These are phyloP conservation scores for Asterionellopsis glacialis DNA, from an alignment of 108 stramenopile genomes.

Conservation along the genomic window DNA sequence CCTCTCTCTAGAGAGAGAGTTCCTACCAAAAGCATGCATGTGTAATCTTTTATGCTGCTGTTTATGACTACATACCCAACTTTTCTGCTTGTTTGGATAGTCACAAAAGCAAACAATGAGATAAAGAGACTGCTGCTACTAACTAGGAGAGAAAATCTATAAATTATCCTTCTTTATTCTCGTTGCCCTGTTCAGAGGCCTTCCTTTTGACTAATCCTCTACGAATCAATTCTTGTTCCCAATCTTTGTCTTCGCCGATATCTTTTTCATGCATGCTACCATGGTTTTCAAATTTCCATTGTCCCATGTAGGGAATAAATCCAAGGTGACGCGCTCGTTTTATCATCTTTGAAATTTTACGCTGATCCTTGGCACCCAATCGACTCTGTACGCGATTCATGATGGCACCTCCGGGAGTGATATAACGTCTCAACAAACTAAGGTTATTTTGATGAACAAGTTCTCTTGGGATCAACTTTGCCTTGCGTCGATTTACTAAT, in stretches of 20 bases:
- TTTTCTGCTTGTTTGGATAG: no score
- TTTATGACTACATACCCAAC: no score
- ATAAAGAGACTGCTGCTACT: no score
- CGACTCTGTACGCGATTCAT: slow-evolving; percentile 75
- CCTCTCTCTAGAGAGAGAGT: no score
- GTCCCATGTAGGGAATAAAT: slow-evolving; percentile 69
- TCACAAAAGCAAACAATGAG: no score
- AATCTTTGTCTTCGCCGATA: slow-evolving; percentile 44
- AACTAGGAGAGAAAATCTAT: no score
- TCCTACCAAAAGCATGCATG: no score
- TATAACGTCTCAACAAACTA: slow-evolving; percentile 54
- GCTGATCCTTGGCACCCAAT: slow-evolving; percentile 80
- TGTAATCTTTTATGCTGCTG: no score
- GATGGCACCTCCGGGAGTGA: slow-evolving; percentile 76
- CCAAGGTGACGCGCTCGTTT: slow-evolving; percentile 76
- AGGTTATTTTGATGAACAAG: slow-evolving; percentile 83
- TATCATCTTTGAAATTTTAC: slow-evolving; percentile 72
- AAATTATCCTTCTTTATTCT: not conserved
- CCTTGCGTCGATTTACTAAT: slow-evolving; percentile 62
- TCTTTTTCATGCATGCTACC: slow-evolving; percentile 58
- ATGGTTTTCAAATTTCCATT: slow-evolving; percentile 68
- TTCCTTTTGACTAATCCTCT: slow-evolving; percentile 36
- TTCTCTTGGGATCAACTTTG: slow-evolving; percentile 57
- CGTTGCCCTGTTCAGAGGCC: not conserved
- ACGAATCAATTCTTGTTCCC: slow-evolving; percentile 47